phyloP scores from a whole-genome alignment of 2,329 filamentous ascomycete genomes.

The Helotiales sp. region DNA sequence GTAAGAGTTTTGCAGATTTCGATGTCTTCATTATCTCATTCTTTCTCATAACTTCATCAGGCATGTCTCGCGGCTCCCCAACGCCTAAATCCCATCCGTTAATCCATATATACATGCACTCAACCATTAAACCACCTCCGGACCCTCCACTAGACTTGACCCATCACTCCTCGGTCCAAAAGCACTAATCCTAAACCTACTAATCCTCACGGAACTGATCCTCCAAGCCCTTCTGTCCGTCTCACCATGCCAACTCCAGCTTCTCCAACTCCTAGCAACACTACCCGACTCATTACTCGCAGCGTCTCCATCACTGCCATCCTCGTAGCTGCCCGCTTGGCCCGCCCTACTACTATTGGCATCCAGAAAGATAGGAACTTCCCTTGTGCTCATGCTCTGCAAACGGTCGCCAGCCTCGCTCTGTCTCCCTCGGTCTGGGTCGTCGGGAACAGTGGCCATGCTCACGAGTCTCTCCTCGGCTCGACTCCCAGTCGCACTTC shows the following conservation, averaged over 20 bases:
- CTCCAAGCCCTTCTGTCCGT: not conserved
- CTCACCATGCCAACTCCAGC: not conserved
- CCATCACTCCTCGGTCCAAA: not conserved
- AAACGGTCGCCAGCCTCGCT: not conserved
- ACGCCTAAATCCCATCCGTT: not conserved
- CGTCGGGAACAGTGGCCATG: not conserved
- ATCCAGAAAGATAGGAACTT: slow-evolving; percentile 4
- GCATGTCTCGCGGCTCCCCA: not conserved
- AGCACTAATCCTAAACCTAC: slow-evolving; percentile 1
- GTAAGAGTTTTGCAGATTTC: no score
- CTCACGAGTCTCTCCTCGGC: not conserved
- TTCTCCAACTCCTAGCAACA: not conserved
- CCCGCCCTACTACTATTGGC: not conserved
- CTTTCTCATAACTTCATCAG: not conserved
- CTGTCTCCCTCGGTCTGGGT: not conserved
- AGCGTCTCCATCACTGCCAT: not conserved
- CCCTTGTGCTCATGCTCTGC: not conserved
- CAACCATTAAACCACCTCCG: not conserved
- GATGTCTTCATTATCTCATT: not conserved
- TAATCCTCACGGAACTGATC: not conserved
- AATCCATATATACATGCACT: not conserved
- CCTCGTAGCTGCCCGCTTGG: not conserved
- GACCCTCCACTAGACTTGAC: not conserved
- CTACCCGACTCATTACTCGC: not conserved
- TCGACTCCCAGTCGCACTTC: not conserved